Conservation (phyloP, 352 stramenopile species). For the Phytophthora fragariae region DNA sequence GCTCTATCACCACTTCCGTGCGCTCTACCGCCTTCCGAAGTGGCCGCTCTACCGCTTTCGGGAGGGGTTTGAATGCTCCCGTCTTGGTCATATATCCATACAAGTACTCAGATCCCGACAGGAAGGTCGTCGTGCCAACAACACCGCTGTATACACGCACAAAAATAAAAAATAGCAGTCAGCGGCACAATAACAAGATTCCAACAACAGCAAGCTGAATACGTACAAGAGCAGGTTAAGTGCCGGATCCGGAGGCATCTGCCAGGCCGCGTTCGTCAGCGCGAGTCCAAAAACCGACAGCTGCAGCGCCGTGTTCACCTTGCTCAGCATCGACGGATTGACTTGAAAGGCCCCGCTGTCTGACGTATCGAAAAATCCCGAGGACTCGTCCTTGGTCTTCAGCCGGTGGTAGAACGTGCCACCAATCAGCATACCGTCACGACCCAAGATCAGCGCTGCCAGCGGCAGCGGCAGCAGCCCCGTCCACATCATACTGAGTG, state of each 20-base stretch:
- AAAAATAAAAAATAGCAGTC: slow-evolving; percentile 1
- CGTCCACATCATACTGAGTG: slow-evolving; percentile 77
- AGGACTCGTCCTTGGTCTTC: slow-evolving; percentile 71
- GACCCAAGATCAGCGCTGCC: slow-evolving; percentile 74
- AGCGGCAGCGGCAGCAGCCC: slow-evolving; percentile 70
- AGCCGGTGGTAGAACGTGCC: slow-evolving; percentile 83
- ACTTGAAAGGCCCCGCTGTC: slow-evolving; percentile 79
- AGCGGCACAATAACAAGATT: slow-evolving; percentile 5
- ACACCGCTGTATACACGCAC: slow-evolving; percentile 47
- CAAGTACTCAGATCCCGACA: slow-evolving; percentile 81
- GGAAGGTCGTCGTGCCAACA: slow-evolving; percentile 76
- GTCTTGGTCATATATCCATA: slow-evolving; percentile 81
- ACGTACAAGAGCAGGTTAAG: slow-evolving; percentile 77
- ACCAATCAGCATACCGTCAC: slow-evolving; percentile 75
- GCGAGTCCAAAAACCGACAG: slow-evolving; percentile 76
- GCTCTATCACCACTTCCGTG: slow-evolving; percentile 39
- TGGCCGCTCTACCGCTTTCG: slow-evolving; percentile 39
- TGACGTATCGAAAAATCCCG: slow-evolving; percentile 83
- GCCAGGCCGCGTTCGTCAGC: slow-evolving; percentile 79
- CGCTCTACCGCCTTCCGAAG: slow-evolving; percentile 40
- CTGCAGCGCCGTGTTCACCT: slow-evolving; percentile 85
- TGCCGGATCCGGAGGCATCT: slow-evolving; percentile 63
- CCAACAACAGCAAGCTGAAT: neutral
- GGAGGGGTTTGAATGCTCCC: slow-evolving; percentile 66
- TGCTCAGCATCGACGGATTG: slow-evolving; percentile 74